Evolutionary conservation across 2,329 filamentous ascomycete genomes (phyloP), one percentile per base, ranked within the genome.

Genomic region (Epichloe uncinata): DNA sequence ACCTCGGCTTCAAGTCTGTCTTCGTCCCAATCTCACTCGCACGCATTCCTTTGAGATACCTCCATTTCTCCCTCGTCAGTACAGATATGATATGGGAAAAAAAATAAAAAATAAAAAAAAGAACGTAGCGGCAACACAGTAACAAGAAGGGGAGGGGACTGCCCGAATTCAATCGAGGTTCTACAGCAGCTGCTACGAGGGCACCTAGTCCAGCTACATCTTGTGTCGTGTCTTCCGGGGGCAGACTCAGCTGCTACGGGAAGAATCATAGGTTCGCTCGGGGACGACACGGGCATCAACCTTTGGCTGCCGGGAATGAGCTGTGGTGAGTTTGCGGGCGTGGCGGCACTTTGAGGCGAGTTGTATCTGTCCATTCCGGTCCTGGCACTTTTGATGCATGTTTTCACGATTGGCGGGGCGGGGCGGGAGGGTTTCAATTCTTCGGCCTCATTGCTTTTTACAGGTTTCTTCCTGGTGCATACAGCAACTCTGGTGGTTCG

Each of bases 161-260:
- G 6, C 22, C 22, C 6, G 22, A 22, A 22, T 22, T 22, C 22
- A 22, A 22, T 7, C 22, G 22, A 22, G 22, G 22, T 22, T 22
- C 22, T 89, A 53, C 82, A 88, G 61, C 72, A 86, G 16, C 58
- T 80, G 49, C n/a, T 12, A 16, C 22, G 13, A 13, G 45, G 22
- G 42, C 58, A 56, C 52, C 47, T 48, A 49, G 55, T 69, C 37
- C 58, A 57, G 43, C 61, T 66, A 41, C 67, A 76, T 56, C 66
- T n/a, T n/a, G 63, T 79, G 22, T 67, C 74, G 18, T 68, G 67
- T 50, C 69, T 87, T 2, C 83, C 84, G 1, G 66, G n/a, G 61
- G 20, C 58, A 34, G 61, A 67, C 3, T 77, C 20, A 4, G 20
- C 20, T 22, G 20, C 5, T 22, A 22, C 22, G 22, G 5, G 22